phyloP scores from a whole-genome alignment of 768 basidiomycete genomes.

The Tubosaeta sp. region DNA sequence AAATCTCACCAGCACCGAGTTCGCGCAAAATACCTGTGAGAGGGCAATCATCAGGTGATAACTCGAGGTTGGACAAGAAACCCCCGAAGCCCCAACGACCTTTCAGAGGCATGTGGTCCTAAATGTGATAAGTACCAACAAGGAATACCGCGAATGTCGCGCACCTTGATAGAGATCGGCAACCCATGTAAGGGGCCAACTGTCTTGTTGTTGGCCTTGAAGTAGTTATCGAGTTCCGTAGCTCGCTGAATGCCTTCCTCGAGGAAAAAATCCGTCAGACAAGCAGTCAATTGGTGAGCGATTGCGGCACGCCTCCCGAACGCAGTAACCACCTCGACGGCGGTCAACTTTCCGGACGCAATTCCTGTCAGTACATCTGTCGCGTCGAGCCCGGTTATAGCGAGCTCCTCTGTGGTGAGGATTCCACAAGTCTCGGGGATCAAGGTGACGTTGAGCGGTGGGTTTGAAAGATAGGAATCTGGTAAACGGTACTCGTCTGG shows the following conservation, averaged over 20 bases:
- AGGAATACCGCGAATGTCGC: not conserved
- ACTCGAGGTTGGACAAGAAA: constrained; percentile 26
- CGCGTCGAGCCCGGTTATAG: constrained; percentile 35
- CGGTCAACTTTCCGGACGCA: constrained; percentile 28
- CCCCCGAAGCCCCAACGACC: constrained; percentile 37
- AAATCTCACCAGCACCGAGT: constrained; percentile 38
- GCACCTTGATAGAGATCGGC: constrained; percentile 39
- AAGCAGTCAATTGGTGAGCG: constrained; percentile 43
- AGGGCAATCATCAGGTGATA: constrained; percentile 22
- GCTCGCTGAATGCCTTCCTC: constrained; percentile 39
- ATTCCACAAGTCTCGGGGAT: constrained; percentile 32
- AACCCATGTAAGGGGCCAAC: constrained; percentile 43
- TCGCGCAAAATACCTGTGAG: constrained; percentile 36
- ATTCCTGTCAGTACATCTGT: constrained; percentile 30
- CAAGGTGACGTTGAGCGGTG: constrained; percentile 30
- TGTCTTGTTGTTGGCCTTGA: constrained; percentile 33
- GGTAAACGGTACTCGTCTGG: constrained; percentile 17
- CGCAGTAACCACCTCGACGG: constrained; percentile 39
- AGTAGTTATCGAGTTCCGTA: constrained; percentile 39
- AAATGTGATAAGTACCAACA: not conserved
- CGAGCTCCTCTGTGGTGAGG: constrained; percentile 29
- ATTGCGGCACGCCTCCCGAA: constrained; percentile 50
- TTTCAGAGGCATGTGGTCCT: constrained; percentile 41
- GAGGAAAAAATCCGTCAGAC: constrained; percentile 43
- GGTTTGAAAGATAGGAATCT: constrained; percentile 14